Conservation (phyloP, 108 stramenopile species). For the Skeletonema potamos region DNA sequence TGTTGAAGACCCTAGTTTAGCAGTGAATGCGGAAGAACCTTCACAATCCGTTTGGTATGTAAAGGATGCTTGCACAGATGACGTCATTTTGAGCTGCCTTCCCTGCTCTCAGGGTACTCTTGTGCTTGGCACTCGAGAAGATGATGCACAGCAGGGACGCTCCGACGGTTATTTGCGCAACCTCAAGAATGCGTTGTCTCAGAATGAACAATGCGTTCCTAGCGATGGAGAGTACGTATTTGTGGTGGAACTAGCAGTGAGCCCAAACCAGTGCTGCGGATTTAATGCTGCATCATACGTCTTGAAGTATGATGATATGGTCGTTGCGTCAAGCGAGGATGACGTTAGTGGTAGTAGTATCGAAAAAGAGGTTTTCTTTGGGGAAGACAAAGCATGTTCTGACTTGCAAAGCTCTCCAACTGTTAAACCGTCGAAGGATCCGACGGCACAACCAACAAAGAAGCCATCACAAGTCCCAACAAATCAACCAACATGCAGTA, state of each 20-base stretch:
- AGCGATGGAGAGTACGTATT: conserved; percentile 12
- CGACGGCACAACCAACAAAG: conserved; percentile 1
- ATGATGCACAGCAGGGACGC: background rate
- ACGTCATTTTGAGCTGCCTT: conserved; percentile 20
- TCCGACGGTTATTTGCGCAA: background rate
- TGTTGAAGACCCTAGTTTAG: background rate
- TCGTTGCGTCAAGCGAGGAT: conserved; percentile 2
- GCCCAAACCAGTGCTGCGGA: conserved; percentile 25
- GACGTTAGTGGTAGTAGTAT: background rate
- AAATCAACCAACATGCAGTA: background rate
- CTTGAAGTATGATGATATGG: conserved; percentile 4
- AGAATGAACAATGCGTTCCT: conserved; percentile 13
- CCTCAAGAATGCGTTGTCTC: background rate
- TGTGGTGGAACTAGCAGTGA: conserved; percentile 15
- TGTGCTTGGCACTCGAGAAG: background rate
- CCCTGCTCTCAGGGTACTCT: background rate
- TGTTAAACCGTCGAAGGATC: background rate
- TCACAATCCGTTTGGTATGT: conserved; percentile 21
- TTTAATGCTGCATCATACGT: conserved; percentile 13
- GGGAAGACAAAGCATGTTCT: background rate
- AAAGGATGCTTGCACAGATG: conserved; percentile 26
- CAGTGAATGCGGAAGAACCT: background rate
- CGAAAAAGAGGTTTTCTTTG: background rate
- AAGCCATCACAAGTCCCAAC: background rate
- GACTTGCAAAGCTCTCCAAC: too few species aligned